phyloP scores from a whole-genome alignment of 139 green algal genomes.

The Tetraselmis chui region DNA sequence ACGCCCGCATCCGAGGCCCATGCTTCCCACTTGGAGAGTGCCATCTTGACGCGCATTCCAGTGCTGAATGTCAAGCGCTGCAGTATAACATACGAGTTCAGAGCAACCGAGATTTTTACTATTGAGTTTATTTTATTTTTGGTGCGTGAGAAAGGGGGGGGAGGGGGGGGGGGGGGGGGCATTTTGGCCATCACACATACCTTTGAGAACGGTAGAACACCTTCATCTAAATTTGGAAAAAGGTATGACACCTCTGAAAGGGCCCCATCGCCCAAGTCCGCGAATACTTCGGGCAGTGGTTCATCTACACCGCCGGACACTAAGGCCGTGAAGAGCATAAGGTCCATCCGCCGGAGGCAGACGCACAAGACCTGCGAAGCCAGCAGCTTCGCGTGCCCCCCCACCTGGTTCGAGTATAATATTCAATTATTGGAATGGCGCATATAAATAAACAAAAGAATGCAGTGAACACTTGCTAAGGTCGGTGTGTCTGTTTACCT shows the following conservation, averaged over 20 bases:
- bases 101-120: too few relatives aligned
- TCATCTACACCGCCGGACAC: not conserved
- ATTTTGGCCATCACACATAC: not conserved
- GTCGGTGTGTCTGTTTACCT: too few relatives aligned
- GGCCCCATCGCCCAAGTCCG: not conserved
- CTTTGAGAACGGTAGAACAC: slow-evolving; percentile 48
- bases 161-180: too few relatives aligned
- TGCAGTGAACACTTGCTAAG: too few relatives aligned
- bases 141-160: too few relatives aligned
- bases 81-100: too few relatives aligned
- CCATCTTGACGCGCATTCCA: slow-evolving; percentile 70
- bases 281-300: not conserved
- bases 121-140: too few relatives aligned
- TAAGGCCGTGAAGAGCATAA: slow-evolving; percentile 44
- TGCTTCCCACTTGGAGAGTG: slow-evolving; percentile 29
- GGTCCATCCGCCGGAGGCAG: slow-evolving; percentile 57
- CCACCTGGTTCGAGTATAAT: too few relatives aligned
- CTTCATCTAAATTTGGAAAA: slow-evolving; percentile 33
- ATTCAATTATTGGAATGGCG: too few relatives aligned
- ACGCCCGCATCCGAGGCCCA: slow-evolving; percentile 38
- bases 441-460: too few relatives aligned
- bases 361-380: slow-evolving; percentile 49
- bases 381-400: slow-evolving; percentile 42
- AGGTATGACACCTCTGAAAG: not conserved
- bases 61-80: slow-evolving; percentile 62